phyloP scores from a whole-genome alignment of 331 rosid species.

The Cydonia oblonga region DNA sequence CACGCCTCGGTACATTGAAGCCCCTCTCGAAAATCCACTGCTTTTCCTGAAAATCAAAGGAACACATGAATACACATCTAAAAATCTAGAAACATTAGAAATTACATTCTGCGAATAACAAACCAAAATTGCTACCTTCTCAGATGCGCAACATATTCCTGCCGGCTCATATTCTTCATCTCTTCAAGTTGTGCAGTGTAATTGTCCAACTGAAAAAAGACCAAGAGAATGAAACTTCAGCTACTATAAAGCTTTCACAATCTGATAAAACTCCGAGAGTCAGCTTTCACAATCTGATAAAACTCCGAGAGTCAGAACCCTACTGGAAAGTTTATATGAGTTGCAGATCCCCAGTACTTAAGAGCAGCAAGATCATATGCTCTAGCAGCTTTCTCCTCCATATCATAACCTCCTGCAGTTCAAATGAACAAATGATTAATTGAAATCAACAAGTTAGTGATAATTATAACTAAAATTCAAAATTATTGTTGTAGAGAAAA shows the following conservation, averaged over 20 bases:
- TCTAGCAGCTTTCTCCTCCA: slow-evolving; percentile 98
- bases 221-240: background rate
- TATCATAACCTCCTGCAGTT: slow-evolving; percentile 80
- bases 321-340: slow-evolving; percentile 89
- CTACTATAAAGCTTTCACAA: background rate
- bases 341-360: slow-evolving; percentile 47
- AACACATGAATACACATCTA: background rate
- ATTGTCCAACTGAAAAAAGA: slow-evolving; percentile 55
- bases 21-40: slow-evolving; percentile 76
- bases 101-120: background rate
- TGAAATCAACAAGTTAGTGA: background rate
- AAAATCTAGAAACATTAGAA: background rate
- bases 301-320: background rate
- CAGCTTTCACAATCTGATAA: background rate
- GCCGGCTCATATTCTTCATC: slow-evolving; percentile 96
- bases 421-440: background rate
- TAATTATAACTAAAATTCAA: background rate
- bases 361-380: too few relatives aligned
- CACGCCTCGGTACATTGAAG: slow-evolving; percentile 91
- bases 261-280: background rate
- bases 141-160: slow-evolving; percentile 92
- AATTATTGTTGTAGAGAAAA: background rate
- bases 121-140: slow-evolving; percentile 42
- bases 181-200: slow-evolving; percentile 64
- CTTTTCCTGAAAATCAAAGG: background rate